Evolutionary conservation across 2,329 filamentous ascomycete species (phyloP), one percentile per base, ranked within the genome.

Genomic region (Calonectria montana): DNA sequence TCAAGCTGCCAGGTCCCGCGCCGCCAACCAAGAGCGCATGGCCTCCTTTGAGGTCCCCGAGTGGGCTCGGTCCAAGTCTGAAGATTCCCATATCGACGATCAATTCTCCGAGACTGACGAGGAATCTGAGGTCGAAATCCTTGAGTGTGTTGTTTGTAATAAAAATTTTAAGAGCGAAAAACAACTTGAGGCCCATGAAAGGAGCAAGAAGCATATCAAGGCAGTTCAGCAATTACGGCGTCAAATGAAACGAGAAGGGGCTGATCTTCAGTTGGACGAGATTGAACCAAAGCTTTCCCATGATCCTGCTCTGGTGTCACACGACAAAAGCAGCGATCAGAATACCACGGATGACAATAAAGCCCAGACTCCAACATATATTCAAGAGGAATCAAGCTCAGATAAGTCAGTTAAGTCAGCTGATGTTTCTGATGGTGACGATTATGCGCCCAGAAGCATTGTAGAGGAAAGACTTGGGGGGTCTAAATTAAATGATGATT

Each of bases 161-260:
- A 94, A 94, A 75, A 88, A 85, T 0, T 99, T 98, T 84, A 91
- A 98, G 84, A 98, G 96, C 79, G 94, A 97, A 81, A 95, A 95
- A 75, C 96, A 98, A 80, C 95, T 94, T 72, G 92, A 97, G 79
- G 93, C 94, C 3, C 97, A 99, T 79, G 96, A 98, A 84, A 95
- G 93, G 85, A 98, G 96, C 87, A 99, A 98, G 83, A 99, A 98
- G 84, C 97, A 99, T 79, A 84, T 92, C 73, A 98, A 98, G 81
- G 93, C 95, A 2, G 89, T 98, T 8, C 92, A 96, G 76, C 90
- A 95, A 72, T 84, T 99, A 45, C 91, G 91, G 78, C 89, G 91
- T 78, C 92, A 97, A 81, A 97, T 99, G 95, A 90, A 89, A 77
- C 91, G 92, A 77, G 94, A 99, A 79, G 93, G 96, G 78, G 86